Evolutionary conservation across 2,329 filamentous ascomycete genomes (phyloP).

Genomic region (Colletotrichum falcatum): DNA sequence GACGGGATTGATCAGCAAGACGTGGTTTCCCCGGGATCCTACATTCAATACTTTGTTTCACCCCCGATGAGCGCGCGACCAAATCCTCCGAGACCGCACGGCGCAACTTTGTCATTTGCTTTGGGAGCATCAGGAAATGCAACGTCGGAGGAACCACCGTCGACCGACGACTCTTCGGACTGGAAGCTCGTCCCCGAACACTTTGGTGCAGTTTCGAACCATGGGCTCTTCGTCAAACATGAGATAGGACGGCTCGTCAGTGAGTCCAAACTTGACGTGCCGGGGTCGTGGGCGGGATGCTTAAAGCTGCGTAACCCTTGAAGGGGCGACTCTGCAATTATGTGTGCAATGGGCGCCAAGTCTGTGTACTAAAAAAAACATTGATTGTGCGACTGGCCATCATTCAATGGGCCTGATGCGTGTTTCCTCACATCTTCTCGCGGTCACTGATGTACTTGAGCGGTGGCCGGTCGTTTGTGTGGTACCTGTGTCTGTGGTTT

Average conservation of each 20-base stretch:
- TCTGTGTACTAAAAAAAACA: constrained; percentile 1
- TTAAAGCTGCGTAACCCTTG: background rate
- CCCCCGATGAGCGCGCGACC: constrained; percentile 43
- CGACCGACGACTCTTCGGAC: constrained; percentile 42
- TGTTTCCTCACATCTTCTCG: background rate
- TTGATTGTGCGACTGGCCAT: background rate
- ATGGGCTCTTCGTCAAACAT: constrained; percentile 65
- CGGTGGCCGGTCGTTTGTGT: background rate
- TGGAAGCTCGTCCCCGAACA: constrained; percentile 50
- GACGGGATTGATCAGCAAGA: constrained; percentile 58
- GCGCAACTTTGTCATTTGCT: constrained; percentile 43
- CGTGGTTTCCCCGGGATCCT: constrained; percentile 72
- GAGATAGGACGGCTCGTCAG: background rate
- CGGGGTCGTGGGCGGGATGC: constrained; percentile 51
- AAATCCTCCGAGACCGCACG: constrained; percentile 28
- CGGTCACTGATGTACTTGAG: background rate
- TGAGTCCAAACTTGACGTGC: constrained; percentile 61
- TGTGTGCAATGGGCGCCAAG: background rate
- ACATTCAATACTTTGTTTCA: constrained; percentile 73
- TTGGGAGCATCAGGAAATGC: constrained; percentile 51
- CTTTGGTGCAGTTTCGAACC: constrained; percentile 74
- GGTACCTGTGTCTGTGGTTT: constrained; percentile 10
- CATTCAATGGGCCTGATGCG: too few relatives aligned
- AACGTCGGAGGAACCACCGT: constrained; percentile 9
- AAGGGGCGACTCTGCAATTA: background rate